These are phyloP conservation scores for Toxoplasma gondii DNA, from an alignment of 169 alveolate species.

Conservation along the genomic window DNA sequence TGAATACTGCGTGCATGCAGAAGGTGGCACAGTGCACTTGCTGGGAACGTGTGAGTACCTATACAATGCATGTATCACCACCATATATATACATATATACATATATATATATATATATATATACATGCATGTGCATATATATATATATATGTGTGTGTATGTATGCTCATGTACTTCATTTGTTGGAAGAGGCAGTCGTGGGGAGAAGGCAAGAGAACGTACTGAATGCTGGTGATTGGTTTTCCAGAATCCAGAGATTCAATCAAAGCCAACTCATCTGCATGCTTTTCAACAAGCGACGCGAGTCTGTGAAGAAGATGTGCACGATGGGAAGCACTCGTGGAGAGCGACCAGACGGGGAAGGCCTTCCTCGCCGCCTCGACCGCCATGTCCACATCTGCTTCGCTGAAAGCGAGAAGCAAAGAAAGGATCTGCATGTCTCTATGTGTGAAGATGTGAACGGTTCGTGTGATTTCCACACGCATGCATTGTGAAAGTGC, in stretches of 20 bases:
- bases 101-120: not conserved
- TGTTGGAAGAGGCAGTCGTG: too few relatives aligned
- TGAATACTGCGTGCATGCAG: too few relatives aligned
- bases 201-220: not conserved
- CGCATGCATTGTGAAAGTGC: too few relatives aligned
- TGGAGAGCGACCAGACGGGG: slow-evolving; percentile 79
- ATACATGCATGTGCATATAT: not conserved
- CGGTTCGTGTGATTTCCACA: too few relatives aligned
- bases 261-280: slow-evolving; percentile 82
- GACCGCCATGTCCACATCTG: slow-evolving; percentile 87
- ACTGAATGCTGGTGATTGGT: slow-evolving; percentile 74
- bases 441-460: too few relatives aligned
- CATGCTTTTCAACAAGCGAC: slow-evolving; percentile 78
- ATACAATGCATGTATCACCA: not conserved
- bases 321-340: slow-evolving; percentile 75
- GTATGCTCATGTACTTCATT: too few relatives aligned
- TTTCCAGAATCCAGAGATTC: slow-evolving; percentile 89
- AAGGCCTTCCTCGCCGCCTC: slow-evolving; percentile 84
- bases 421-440: too few relatives aligned
- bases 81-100: not conserved
- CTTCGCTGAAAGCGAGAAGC: slow-evolving; percentile 38
- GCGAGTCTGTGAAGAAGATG: slow-evolving; percentile 79
- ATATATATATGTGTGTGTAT: too few relatives aligned
- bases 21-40: too few relatives aligned
- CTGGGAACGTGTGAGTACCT: too few relatives aligned